Evolutionary conservation across 2,329 filamentous ascomycete species (phyloP), one percentile per base, ranked within the genome.

Genomic region (Aspergillus floridensis): DNA sequence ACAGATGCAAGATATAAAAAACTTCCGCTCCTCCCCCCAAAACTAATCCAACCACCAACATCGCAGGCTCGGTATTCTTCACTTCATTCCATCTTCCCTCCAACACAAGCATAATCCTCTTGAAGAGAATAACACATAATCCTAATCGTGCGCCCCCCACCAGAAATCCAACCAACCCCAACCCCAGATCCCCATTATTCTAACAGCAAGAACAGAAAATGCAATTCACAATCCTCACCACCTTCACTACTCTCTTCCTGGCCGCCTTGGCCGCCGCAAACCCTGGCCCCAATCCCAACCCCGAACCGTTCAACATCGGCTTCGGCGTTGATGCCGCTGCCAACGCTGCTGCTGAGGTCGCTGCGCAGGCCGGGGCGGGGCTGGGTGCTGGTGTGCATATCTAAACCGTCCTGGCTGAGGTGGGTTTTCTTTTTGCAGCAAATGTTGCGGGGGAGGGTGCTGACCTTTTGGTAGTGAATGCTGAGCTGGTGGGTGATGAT

Each of bases 201-300:
- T n/a, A n/a, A 44, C 12, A 24, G 2, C 16, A 53, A 4, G 19
- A 19, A 21, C 11, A 32, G 29, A 53, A 35, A 55, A 55, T 55
- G 53, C 46, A 55, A 4, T 26, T 55, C 53, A 32, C 47, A 29
- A 7, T 48, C 19, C 41, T 55, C 41, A 32, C 53, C 38, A 35
- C 38, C n/a, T n/a, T 48, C 26, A 32, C 53, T n/a, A 19, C 47
- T 44, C 53, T 55, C 41, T 22, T 55, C 53, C 53, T 55, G 10
- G 41, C 53, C 14, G 53, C 41, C 38, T 48, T 55, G 44, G 53
- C 44, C 41, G 47, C n/a, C 26, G 53, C 53, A 1, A 21, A 46
- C 2, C 24, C 26, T 4, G 12, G 19, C 5, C 4, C 53, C 5
- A 48, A 19, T 19, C 24, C 53, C 1, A 16, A 46, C 1, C 41